phyloP scores from a whole-genome alignment of 208 protist species.

The Leishmania arabica region DNA sequence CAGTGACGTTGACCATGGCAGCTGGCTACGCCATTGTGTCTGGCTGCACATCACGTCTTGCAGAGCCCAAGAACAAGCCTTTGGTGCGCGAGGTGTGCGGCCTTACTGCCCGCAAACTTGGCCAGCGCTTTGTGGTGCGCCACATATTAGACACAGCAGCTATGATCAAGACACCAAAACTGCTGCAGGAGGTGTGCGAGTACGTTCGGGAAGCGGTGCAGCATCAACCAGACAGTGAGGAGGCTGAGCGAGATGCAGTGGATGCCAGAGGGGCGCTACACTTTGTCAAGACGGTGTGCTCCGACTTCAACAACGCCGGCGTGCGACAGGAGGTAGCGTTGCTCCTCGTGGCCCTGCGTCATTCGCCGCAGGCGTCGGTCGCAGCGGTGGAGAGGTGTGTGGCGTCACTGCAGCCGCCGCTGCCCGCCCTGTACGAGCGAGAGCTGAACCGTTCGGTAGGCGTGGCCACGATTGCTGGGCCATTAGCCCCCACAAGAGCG shows the following conservation, averaged over 20 bases:
- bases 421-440: conserved; percentile 32
- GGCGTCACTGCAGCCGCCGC: conserved; percentile 26
- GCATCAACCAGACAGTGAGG: conserved; percentile 27
- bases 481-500: conserved; percentile 8
- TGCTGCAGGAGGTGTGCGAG: conserved; percentile 79
- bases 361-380: conserved; percentile 9
- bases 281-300: conserved; percentile 64
- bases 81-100: conserved; percentile 52
- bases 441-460: conserved; percentile 27
- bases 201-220: conserved; percentile 44
- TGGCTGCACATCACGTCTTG: conserved; percentile 59
- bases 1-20: conserved; percentile 41
- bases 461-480: neutral
- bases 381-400: conserved; percentile 23
- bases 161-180: conserved; percentile 63
- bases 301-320: conserved; percentile 48
- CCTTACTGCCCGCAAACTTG: conserved; percentile 41
- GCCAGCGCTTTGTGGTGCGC: conserved; percentile 64
- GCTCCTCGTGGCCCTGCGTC: conserved; percentile 49
- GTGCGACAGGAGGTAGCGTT: conserved; percentile 47
- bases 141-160: conserved; percentile 62
- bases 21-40: conserved; percentile 73
- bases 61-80: conserved; percentile 72
- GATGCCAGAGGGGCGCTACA: conserved; percentile 59
- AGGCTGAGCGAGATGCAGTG: conserved; percentile 25